Evolutionary conservation across 306 rosid species (phyloP), one percentile per base, ranked within the genome.

Genomic region (Delonix regia): DNA sequence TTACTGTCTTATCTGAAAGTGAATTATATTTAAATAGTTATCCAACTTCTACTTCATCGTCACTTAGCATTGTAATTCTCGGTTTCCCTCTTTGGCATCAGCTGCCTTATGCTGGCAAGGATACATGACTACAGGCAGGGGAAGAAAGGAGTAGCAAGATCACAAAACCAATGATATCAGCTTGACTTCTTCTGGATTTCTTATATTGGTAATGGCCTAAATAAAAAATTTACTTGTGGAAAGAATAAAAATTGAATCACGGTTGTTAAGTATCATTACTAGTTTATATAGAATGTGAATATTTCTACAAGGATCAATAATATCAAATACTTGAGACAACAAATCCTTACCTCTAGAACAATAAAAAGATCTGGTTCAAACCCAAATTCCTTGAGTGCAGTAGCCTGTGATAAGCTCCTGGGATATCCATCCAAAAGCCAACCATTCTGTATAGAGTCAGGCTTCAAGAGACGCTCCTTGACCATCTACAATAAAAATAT

Each of bases 341-440:
- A 55, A 63, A 78, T 41, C 27, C 19, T 81, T 86, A 92, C 97
- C 80, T 95, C 96, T 18, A 93, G 87, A 83, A 93, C 93, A 85
- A 95, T 80, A 38, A 95, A 95, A 76, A 88, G 80, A 81, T 95
- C 88, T 4, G 97, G 99, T 71, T 83, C 60, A 70, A 95, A 85
- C 30, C 93, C 98, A 30, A 83, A 80, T 69, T 77, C 68, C 69
- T 86, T 71, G 4, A 95, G 92, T 19, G 97, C 94, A 81, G 67
- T 67, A 79, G 99, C 98, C 85, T 95, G 99, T 6, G 97, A 93
- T 53, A 83, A 84, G 90, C 99, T 95, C 88, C 99, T 88, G 63
- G 99, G 99, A 74, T 91, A 93, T 27, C 99, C 99, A 84, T 95
- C 98, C 76, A 95, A 83, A 75, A 93, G 99, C 99, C 99, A 95